A percentile compares a stretch with the other conserved stretches of the same genome.
phyloP scores from a whole-genome alignment of 2,329 filamentous ascomycete genomes.

The Nemania bipapillata region DNA sequence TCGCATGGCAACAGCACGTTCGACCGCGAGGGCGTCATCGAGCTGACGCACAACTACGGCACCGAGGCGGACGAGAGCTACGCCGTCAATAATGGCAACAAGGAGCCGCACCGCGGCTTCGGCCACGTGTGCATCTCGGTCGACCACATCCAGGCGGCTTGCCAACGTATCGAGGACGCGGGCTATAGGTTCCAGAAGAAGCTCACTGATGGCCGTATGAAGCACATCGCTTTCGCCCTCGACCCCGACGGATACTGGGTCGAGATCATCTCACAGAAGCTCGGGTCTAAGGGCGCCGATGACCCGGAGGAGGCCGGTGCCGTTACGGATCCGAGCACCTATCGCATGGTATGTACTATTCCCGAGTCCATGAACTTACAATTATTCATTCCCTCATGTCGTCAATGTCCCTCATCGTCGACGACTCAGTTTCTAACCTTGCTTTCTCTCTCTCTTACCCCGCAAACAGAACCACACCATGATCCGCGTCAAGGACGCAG shows the following conservation, averaged over 20 bases:
- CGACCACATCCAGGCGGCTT: constrained; percentile 87
- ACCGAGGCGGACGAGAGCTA: constrained; percentile 86
- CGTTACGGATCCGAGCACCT: constrained; percentile 77
- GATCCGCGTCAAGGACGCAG: constrained; percentile 87
- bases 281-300: constrained; percentile 55
- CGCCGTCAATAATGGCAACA: constrained; percentile 87
- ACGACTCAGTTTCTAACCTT: too few relatives aligned
- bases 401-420: too few relatives aligned
- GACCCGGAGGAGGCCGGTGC: constrained; percentile 77
- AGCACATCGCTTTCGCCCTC: constrained; percentile 86
- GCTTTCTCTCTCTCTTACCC: too few relatives aligned
- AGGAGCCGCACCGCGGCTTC: constrained; percentile 84
- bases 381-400: not conserved
- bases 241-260: constrained; percentile 92
- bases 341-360: constrained; percentile 69
- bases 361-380: not conserved
- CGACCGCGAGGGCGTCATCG: constrained; percentile 89
- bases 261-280: constrained; percentile 80
- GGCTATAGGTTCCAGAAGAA: constrained; percentile 97
- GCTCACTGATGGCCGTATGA: constrained; percentile 86
- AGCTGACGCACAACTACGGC: constrained; percentile 86
- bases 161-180: constrained; percentile 86
- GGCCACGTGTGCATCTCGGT: constrained; percentile 87
- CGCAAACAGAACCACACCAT: constrained; percentile 81
- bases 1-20: constrained; percentile 76